Evolutionary conservation across 331 rosid species (phyloP).

Genomic region (Dryas integrifolia): DNA sequence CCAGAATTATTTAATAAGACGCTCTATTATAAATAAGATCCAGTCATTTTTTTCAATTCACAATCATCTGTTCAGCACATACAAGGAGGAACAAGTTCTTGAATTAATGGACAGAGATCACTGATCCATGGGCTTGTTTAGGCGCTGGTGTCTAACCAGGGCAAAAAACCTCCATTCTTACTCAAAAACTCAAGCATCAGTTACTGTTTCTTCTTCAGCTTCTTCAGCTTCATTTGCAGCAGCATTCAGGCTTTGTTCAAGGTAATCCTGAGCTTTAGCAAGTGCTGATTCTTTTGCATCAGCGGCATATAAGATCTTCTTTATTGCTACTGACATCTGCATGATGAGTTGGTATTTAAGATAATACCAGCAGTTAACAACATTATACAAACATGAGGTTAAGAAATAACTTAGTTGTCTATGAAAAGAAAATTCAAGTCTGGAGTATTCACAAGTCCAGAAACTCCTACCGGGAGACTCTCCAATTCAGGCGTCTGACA

Average conservation of each 20-base stretch:
- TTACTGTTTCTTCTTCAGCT: slow-evolving; percentile 26
- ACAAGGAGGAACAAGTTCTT: not conserved
- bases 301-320: slow-evolving; percentile 55
- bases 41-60: slow-evolving; percentile 3
- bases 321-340: slow-evolving; percentile 57
- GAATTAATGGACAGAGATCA: not conserved
- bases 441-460: not conserved
- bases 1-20: not conserved
- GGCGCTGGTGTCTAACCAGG: not conserved
- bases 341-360: not conserved
- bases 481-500: slow-evolving; percentile 78
- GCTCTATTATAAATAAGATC: not conserved
- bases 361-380: not conserved
- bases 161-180: slow-evolving; percentile 9
- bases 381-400: not conserved
- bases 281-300: slow-evolving; percentile 61
- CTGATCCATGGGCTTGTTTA: not conserved
- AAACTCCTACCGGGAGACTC: slow-evolving; percentile 66
- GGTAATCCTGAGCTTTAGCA: slow-evolving; percentile 51
- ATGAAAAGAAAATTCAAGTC: slow-evolving; percentile 2
- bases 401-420: not conserved
- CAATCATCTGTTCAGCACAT: not conserved
- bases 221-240: slow-evolving; percentile 28
- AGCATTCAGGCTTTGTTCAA: slow-evolving; percentile 20
- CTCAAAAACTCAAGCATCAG: slow-evolving; percentile 19